Conservation (phyloP, 805 yeast genomes). For the Cyberlindnera mycetangii region DNA sequence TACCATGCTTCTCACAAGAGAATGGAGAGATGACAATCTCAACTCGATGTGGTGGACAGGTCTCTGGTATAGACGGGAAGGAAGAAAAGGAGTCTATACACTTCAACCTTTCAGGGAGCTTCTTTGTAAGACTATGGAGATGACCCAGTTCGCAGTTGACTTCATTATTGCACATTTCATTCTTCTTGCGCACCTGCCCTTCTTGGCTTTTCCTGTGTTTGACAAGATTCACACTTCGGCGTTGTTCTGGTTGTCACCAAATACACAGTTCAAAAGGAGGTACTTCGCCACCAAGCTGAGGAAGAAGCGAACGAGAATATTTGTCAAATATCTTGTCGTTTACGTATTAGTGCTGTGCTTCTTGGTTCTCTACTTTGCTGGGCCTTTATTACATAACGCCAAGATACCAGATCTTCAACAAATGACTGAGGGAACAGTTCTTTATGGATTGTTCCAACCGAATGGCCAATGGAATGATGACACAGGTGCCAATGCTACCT, state of each 20-base stretch:
- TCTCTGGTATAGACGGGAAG: slow-evolving; percentile 42
- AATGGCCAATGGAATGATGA: slow-evolving; percentile 59
- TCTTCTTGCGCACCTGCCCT: slow-evolving; percentile 55
- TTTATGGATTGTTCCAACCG: slow-evolving; percentile 55
- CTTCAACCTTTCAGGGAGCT: slow-evolving; percentile 66
- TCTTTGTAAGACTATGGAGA: slow-evolving; percentile 59
- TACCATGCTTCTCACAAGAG: slow-evolving; percentile 54
- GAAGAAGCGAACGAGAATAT: slow-evolving; percentile 39
- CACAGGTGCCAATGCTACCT: slow-evolving; percentile 58
- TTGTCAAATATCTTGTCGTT: slow-evolving; percentile 16
- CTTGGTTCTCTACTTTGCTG: slow-evolving; percentile 40
- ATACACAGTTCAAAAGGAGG: slow-evolving; percentile 34
- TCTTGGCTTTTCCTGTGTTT: slow-evolving; percentile 59
- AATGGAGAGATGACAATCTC: slow-evolving; percentile 54
- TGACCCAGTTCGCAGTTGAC: slow-evolving; percentile 68
- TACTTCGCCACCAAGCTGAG: slow-evolving; percentile 16
- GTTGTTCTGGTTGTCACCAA: slow-evolving; percentile 66
- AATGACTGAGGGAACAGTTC: slow-evolving; percentile 23
- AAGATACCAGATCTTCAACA: slow-evolving; percentile 24
- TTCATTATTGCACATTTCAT: slow-evolving; percentile 56
- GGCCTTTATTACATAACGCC: slow-evolving; percentile 41
- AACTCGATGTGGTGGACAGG: slow-evolving; percentile 70
- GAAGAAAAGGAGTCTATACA: not conserved
- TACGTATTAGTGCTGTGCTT: slow-evolving; percentile 42
- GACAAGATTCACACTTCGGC: slow-evolving; percentile 66